Evolutionary conservation across 805 yeast genomes (phyloP).

Genomic region (Teunomyces funiuensis): DNA sequence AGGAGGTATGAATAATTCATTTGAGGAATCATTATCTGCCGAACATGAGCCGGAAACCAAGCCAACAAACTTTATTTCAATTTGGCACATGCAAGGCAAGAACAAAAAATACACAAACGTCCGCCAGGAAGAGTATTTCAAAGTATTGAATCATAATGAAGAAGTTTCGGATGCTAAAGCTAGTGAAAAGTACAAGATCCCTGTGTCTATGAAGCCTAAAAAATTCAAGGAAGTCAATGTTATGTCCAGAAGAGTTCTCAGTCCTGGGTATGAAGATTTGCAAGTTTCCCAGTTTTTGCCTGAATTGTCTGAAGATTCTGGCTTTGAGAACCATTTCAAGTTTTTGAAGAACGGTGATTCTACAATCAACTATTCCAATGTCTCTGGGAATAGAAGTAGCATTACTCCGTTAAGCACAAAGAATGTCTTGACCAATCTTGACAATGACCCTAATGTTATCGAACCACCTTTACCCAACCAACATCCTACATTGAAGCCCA

Average conservation of each 20-base stretch:
- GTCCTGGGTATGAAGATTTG: conserved; percentile 43
- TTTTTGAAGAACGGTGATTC: conserved; percentile 24
- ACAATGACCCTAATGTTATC: conserved; percentile 13
- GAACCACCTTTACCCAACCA: conserved; percentile 17
- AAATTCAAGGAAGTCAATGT: conserved; percentile 43
- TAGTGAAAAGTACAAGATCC: conserved; percentile 19
- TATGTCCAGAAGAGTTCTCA: conserved; percentile 41
- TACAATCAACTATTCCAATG: conserved; percentile 14
- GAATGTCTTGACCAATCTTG: conserved; percentile 28
- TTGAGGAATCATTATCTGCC: conserved; percentile 42
- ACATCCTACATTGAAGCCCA: conserved; percentile 4
- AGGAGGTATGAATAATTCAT: conserved; percentile 24
- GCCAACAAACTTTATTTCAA: conserved; percentile 32
- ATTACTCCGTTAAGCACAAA: conserved; percentile 27
- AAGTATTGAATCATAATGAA: conserved; percentile 8
- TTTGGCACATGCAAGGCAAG: conserved; percentile 43
- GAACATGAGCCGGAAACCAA: conserved; percentile 36
- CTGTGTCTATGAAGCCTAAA: conserved; percentile 26
- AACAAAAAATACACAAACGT: conserved; percentile 9
- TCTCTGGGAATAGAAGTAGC: conserved; percentile 20
- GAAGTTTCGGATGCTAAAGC: conserved; percentile 3
- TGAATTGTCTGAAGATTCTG: conserved; percentile 48
- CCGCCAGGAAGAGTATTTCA: conserved; percentile 11
- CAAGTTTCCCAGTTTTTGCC: conserved; percentile 45
- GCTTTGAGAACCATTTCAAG: conserved; percentile 45